Conservation (phyloP, 2,329 filamentous ascomycete species). For the Botryotinia narcissicola region DNA sequence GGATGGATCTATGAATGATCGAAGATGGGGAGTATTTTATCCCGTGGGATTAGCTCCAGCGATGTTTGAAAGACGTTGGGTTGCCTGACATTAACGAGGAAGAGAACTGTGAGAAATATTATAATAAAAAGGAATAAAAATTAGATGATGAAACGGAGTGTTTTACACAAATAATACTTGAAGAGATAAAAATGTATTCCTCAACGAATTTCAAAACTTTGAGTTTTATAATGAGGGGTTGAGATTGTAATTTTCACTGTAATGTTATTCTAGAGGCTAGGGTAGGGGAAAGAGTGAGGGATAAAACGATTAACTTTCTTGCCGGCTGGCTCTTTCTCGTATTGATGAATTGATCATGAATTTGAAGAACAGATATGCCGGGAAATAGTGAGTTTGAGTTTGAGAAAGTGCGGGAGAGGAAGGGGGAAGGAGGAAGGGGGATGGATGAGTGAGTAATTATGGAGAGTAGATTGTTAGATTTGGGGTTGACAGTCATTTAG, state of each 20-base stretch:
- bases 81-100: not conserved
- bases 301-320: not conserved
- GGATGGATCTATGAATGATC: not conserved
- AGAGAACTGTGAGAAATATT: too few species aligned
- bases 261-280: too few species aligned
- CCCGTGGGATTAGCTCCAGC: not conserved
- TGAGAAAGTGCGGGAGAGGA: not conserved
- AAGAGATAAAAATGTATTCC: not conserved
- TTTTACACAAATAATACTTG: not conserved
- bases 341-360: not conserved
- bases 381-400: not conserved
- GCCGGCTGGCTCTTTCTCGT: not conserved
- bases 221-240: not conserved
- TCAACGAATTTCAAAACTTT: not conserved
- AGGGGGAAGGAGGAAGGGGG: accelerated
- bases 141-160: not conserved
- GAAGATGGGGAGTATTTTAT: not conserved
- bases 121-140: not conserved
- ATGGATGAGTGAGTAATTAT: accelerated
- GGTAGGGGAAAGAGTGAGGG: not conserved
- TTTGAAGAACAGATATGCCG: not conserved
- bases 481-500: too few species aligned
- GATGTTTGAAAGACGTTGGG: not conserved
- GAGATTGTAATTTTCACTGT: not conserved
- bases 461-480: accelerated